Base-by-base conservation (phyloP, 208 protist genomes). In the Leishmania amazonensis region DNA sequence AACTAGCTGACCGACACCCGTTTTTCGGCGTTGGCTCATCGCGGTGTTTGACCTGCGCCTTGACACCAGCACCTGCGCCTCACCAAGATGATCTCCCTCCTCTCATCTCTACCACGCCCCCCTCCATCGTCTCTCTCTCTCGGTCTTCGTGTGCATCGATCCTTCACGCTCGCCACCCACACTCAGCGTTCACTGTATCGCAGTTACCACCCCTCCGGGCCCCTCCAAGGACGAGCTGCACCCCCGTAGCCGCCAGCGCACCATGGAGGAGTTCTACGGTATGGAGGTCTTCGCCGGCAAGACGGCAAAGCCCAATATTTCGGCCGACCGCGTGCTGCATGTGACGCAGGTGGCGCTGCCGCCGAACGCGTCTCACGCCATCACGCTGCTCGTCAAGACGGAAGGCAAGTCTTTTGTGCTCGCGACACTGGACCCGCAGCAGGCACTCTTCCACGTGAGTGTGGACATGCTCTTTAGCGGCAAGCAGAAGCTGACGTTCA, bases 241-340 rank as follows among this genome's bases (percentile, higher is more conserved):
- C 15, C 42, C 42, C n/a, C 40, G 40, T n/a, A 7, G 68, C 21
- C 24, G 9, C 35, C 40, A 53, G 45, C 6, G 35, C 51, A 40
- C 38, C 51, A 96, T 96, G 93, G 90, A 96, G 65, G 87, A 87
- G 28, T 96, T 96, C 77, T 96, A 94, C 74, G 93, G 93, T 57
- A 13, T 94, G 17, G 93, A 96, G 80, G 91, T 96, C 19, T 78
- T 76, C n/a, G 87, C 84, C 3, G 93, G 91, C 42, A 81, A 91
- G 76, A 68, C 88, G 67, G 81, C 88, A 19, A 88, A 88, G 79
- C 90, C 87, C 17, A 90, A 89, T n/a, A 92, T 97, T 21, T 81
- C 91, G 1, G 80, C 87, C 15, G 91, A 93, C 35, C 88, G 87
- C 75, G 83, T 92, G 38, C 85, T 97, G 21, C 89, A 90, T 75